phyloP scores from a whole-genome alignment of 768 basidiomycete genomes.

The Solioccasus polychromus region DNA sequence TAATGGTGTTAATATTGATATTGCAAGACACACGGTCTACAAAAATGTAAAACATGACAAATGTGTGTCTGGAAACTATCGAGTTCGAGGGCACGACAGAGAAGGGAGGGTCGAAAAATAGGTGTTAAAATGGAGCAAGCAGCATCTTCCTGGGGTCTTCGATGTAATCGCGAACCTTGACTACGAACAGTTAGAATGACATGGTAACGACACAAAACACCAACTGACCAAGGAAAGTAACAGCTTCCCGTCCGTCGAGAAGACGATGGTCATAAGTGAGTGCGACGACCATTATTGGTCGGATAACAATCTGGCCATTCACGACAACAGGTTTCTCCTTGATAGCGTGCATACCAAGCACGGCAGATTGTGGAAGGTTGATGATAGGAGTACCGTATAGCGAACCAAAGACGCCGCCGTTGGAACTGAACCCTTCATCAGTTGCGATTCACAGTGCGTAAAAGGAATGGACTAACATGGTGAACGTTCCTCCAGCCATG shows the following conservation, averaged over 20 bases:
- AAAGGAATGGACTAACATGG: constrained; percentile 62
- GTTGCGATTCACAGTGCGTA: not conserved
- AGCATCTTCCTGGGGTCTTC: constrained; percentile 95
- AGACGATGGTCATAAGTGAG: constrained; percentile 95
- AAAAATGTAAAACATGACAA: constrained; percentile 4
- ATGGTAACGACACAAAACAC: not conserved
- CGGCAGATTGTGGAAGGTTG: constrained; percentile 93
- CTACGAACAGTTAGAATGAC: constrained; percentile 36
- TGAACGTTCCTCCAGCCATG: constrained; percentile 98
- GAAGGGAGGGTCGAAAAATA: not conserved
- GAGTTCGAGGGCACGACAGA: not conserved
- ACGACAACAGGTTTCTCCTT: constrained; percentile 90
- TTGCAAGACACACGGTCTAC: constrained; percentile 6
- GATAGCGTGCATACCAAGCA: constrained; percentile 95
- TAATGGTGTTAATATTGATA: not conserved
- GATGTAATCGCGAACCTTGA: constrained; percentile 89
- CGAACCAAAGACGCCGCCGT: constrained; percentile 97
- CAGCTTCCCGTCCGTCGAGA: constrained; percentile 93
- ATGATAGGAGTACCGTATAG: constrained; percentile 99
- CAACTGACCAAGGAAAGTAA: constrained; percentile 91
- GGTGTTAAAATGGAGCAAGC: constrained; percentile 37
- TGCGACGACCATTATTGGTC: constrained; percentile 95
- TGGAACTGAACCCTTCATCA: constrained; percentile 72
- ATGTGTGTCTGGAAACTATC: constrained; percentile 16
- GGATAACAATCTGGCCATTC: constrained; percentile 92